Conservation (phyloP, 2,329 filamentous ascomycete species). For the Ceratocystis diversiconidia region DNA sequence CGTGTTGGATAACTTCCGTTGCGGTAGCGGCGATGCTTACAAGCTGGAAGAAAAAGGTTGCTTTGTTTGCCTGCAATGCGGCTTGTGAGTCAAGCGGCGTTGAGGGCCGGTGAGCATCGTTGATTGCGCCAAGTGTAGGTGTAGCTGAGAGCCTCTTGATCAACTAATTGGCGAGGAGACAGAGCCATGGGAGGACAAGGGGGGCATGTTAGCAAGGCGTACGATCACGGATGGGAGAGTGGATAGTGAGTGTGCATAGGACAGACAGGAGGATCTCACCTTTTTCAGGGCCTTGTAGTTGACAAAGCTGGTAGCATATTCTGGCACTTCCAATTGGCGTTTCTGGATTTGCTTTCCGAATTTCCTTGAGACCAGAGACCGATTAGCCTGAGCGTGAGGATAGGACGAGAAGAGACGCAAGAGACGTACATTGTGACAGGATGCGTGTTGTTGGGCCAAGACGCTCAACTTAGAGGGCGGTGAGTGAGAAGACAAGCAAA, state of each 20-base stretch:
- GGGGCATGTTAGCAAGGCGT: background rate
- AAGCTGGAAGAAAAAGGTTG: conserved; percentile 95
- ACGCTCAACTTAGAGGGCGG: background rate
- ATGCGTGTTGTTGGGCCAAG: background rate
- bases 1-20: conserved; percentile 95
- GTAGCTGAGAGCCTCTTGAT: conserved; percentile 97
- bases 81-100: conserved; percentile 61
- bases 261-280: conserved; percentile 38
- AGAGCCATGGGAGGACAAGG: background rate
- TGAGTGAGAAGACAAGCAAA: background rate
- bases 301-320: conserved; percentile 98
- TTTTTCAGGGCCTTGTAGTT: conserved; percentile 99
- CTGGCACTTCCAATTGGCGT: conserved; percentile 93
- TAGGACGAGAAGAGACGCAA: background rate
- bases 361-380: conserved; percentile 51
- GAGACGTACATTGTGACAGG: background rate
- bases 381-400: background rate
- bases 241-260: background rate
- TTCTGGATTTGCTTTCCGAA: conserved; percentile 99
- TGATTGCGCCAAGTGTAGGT: conserved; percentile 65
- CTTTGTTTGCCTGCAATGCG: conserved; percentile 88
- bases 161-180: conserved; percentile 44
- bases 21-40: conserved; percentile 45
- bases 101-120: conserved; percentile 39
- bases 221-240: too few species aligned